Evolutionary conservation across 2,329 filamentous ascomycete genomes (phyloP).

Genomic region (Colletotrichum zoysiae): DNA sequence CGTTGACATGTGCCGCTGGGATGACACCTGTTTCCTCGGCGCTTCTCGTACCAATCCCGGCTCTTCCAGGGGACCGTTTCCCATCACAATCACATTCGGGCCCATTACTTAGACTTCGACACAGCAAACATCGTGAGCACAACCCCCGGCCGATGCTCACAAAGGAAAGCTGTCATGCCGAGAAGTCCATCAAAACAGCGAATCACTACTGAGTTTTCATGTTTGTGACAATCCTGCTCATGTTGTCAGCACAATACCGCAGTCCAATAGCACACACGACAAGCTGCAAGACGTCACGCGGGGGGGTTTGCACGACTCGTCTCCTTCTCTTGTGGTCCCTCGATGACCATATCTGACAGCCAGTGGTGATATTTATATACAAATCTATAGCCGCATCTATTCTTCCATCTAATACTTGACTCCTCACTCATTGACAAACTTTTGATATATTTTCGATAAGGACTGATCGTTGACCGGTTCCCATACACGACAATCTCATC

Average conservation of each 20-base stretch:
- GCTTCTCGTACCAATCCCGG: slow-evolving; percentile 41
- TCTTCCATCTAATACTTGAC: not conserved
- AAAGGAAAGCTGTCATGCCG: not conserved
- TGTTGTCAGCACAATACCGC: slow-evolving; percentile 6
- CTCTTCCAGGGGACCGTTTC: slow-evolving; percentile 12
- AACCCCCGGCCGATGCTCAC: slow-evolving; percentile 2
- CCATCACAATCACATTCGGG: slow-evolving; percentile 38
- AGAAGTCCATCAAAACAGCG: not conserved
- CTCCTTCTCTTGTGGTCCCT: not conserved
- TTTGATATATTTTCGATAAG: not conserved
- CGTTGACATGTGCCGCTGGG: slow-evolving; percentile 18
- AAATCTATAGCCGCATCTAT: not conserved
- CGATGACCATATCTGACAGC: not conserved
- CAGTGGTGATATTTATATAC: not conserved
- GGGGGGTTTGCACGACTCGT: not conserved
- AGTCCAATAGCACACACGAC: slow-evolving; percentile 15
- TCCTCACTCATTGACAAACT: not conserved
- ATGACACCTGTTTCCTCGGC: slow-evolving; percentile 31
- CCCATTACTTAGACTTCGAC: slow-evolving; percentile 27
- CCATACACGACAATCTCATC: not conserved
- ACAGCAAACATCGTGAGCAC: slow-evolving; percentile 16
- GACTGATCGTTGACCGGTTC: not conserved
- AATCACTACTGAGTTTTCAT: slow-evolving; percentile 20
- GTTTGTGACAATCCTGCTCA: slow-evolving; percentile 1
- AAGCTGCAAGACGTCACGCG: slow-evolving; percentile 5